phyloP scores from a whole-genome alignment of 2,329 filamentous ascomycete genomes.

The Microdochium nivale region DNA sequence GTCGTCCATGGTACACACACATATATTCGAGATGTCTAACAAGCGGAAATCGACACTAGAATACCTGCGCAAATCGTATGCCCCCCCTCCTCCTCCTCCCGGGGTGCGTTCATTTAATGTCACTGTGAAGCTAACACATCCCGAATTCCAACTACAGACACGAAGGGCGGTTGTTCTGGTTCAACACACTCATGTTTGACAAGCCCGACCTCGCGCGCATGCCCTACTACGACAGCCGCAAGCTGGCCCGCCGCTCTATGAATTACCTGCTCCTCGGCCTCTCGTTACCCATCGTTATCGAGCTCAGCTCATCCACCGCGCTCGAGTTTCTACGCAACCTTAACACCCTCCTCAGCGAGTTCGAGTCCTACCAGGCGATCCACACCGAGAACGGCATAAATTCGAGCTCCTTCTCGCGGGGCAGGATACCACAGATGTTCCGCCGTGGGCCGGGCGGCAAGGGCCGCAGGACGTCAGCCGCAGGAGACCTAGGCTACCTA shows the following conservation, averaged over 20 bases:
- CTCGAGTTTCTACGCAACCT: conserved; percentile 82
- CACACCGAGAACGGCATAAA: conserved; percentile 69
- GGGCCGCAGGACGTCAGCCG: conserved; percentile 44
- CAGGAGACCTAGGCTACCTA: conserved; percentile 24
- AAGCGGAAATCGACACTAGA: conserved; percentile 93
- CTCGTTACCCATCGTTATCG: conserved; percentile 81
- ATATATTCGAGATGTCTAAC: conserved; percentile 75
- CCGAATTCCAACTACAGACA: conserved; percentile 52
- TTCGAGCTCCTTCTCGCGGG: conserved; percentile 63
- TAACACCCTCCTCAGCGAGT: conserved; percentile 79
- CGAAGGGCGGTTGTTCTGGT: conserved; percentile 93
- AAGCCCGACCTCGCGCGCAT: conserved; percentile 71
- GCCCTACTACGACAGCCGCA: conserved; percentile 77
- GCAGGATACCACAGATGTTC: conserved; percentile 77
- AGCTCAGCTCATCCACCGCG: conserved; percentile 72
- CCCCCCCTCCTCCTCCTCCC: no score
- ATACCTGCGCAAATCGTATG: conserved; percentile 86
- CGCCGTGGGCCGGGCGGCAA: conserved; percentile 55
- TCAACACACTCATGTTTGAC: conserved; percentile 92
- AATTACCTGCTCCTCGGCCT: conserved; percentile 91
- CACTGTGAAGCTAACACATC: no score
- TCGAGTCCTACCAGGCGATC: conserved; percentile 85
- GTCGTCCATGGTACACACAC: conserved; percentile 39
- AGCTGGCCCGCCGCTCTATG: conserved; percentile 80
- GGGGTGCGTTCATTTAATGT: no score